These are phyloP conservation scores for Dothideomycetidae sp. DNA, from an alignment of 2,329 filamentous ascomycete species.

Conservation along the genomic window DNA sequence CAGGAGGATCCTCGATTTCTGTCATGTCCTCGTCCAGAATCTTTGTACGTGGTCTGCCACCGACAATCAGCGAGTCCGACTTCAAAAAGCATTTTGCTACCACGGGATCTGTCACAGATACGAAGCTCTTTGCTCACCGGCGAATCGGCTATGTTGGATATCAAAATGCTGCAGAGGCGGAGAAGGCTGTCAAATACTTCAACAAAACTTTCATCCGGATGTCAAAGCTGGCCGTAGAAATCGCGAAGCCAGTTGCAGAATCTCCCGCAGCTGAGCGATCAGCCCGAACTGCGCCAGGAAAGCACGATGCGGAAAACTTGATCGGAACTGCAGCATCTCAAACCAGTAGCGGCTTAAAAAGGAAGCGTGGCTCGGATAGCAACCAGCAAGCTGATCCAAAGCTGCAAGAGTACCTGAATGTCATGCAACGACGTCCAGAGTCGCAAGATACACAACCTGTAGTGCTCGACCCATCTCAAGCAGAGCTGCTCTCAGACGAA, in stretches of 20 bases:
- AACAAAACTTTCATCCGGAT: slow-evolving; percentile 90
- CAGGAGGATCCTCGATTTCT: background rate
- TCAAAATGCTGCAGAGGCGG: slow-evolving; percentile 66
- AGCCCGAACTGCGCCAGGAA: slow-evolving; percentile 4
- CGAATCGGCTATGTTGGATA: slow-evolving; percentile 94
- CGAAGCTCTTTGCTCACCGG: slow-evolving; percentile 77
- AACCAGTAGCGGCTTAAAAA: slow-evolving; percentile 38
- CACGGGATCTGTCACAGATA: slow-evolving; percentile 68
- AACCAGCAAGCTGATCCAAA: slow-evolving; percentile 50
- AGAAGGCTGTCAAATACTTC: slow-evolving; percentile 81
- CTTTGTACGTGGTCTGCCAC: slow-evolving; percentile 61
- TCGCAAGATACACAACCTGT: slow-evolving; percentile 15
- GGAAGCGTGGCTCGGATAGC: slow-evolving; percentile 46
- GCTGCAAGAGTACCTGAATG: slow-evolving; percentile 69
- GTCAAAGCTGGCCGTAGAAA: slow-evolving; percentile 82
- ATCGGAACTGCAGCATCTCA: background rate
- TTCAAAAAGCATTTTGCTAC: slow-evolving; percentile 75
- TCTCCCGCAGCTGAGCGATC: background rate
- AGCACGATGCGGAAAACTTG: background rate
- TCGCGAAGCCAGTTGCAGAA: slow-evolving; percentile 60
- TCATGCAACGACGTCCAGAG: slow-evolving; percentile 57
- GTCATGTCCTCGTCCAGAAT: slow-evolving; percentile 57
- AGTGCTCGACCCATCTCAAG: slow-evolving; percentile 3
- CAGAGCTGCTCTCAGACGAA: slow-evolving; percentile 20
- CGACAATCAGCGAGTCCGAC: slow-evolving; percentile 68